A percentile compares a stretch with the other conserved stretches of the same genome.
Conservation (phyloP, 768 basidiomycete species). For the Rhizopogon vulgaris region DNA sequence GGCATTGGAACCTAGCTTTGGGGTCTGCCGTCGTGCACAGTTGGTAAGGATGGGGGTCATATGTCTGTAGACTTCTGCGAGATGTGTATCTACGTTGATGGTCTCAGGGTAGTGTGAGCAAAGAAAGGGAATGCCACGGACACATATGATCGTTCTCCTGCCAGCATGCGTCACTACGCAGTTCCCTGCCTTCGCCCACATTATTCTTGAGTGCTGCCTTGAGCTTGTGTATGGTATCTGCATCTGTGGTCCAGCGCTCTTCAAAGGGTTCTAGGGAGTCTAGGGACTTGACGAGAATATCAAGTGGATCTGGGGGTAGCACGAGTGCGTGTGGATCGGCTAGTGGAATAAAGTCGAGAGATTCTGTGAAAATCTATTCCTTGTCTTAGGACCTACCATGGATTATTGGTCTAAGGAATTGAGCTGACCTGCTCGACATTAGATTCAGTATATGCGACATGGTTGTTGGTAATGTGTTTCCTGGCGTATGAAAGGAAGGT, state of each 20-base stretch:
- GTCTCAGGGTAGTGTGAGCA: neutral
- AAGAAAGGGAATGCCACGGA: slow-evolving; percentile 16
- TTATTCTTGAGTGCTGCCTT: slow-evolving; percentile 5
- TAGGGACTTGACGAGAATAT: slow-evolving; percentile 32
- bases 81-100: slow-evolving; percentile 17
- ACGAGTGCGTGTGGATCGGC: slow-evolving; percentile 46
- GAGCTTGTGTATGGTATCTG: slow-evolving; percentile 15
- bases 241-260: slow-evolving; percentile 36
- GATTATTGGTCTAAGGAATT: neutral
- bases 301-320: slow-evolving; percentile 52
- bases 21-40: slow-evolving; percentile 42
- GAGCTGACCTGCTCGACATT: slow-evolving; percentile 39
- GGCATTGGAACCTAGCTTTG: slow-evolving; percentile 27
- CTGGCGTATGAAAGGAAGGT: slow-evolving; percentile 50
- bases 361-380: slow-evolving; percentile 34
- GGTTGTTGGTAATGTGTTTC: slow-evolving; percentile 48
- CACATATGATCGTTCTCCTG: slow-evolving; percentile 28
- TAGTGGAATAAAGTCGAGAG: slow-evolving; percentile 37
- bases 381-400: neutral
- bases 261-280: slow-evolving; percentile 32
- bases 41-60: slow-evolving; percentile 40
- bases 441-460: slow-evolving; percentile 47
- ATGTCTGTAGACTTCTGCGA: slow-evolving; percentile 25
- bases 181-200: slow-evolving; percentile 12
- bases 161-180: slow-evolving; percentile 34